Evolutionary conservation across 495 filamentous ascomycete species (phyloP).

Genomic region (Penicillium desertorum): DNA sequence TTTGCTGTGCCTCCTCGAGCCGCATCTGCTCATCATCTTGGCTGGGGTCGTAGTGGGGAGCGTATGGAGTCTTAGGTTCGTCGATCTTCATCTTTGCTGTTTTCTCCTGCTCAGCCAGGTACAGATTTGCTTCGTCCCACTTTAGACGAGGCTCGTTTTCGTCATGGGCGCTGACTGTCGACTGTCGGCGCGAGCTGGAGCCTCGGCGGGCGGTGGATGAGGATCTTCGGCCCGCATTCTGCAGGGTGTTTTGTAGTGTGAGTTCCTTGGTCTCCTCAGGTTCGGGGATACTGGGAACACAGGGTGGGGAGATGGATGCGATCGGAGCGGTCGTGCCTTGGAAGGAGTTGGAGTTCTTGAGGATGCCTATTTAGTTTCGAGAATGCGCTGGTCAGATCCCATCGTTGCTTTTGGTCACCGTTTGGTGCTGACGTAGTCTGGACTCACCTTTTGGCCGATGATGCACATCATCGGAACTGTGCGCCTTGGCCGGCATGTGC

Average conservation of each 20-base stretch:
- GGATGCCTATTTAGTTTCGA: conserved; percentile 63
- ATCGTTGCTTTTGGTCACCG: neutral
- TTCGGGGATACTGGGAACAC: conserved; percentile 31
- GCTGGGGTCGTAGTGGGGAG: conserved; percentile 81
- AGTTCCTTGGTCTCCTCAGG: conserved; percentile 68
- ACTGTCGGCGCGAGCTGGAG: conserved; percentile 67
- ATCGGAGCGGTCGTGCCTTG: conserved; percentile 10
- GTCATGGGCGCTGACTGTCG: conserved; percentile 45
- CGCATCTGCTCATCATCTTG: conserved; percentile 79
- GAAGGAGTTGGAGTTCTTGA: conserved; percentile 75
- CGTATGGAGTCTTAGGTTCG: conserved; percentile 97
- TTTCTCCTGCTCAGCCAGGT: conserved; percentile 92
- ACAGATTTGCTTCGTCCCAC: conserved; percentile 98
- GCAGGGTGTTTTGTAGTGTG: conserved; percentile 86
- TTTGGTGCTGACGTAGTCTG: neutral
- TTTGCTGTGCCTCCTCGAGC: conserved; percentile 36
- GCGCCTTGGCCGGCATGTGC: conserved; percentile 36
- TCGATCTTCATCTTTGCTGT: conserved; percentile 97
- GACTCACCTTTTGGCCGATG: conserved; percentile 75
- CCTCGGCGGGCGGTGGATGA: conserved; percentile 66
- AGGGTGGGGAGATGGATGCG: conserved; percentile 24
- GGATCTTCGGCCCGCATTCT: conserved; percentile 88
- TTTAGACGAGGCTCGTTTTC: conserved; percentile 75
- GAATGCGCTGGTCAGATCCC: neutral
- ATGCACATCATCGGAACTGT: conserved; percentile 40